Evolutionary conservation across 2,329 filamentous ascomycete species (phyloP).

Genomic region (Neonectria hederae): DNA sequence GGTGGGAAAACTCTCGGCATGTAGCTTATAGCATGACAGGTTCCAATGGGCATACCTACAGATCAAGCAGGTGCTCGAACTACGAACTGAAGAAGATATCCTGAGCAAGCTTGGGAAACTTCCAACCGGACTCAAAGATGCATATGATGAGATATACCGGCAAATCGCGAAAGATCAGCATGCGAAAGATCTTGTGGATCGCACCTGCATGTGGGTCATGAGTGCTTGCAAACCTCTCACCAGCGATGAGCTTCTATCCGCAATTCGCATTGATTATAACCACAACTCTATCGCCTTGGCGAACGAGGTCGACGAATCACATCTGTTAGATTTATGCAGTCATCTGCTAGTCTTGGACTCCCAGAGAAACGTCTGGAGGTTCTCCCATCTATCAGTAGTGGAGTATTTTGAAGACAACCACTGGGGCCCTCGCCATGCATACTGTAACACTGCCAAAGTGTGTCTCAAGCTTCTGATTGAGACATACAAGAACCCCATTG

Average conservation of each 20-base stretch:
- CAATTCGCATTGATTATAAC: neutral
- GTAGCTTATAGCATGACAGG: neutral
- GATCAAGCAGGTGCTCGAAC: conserved; percentile 1
- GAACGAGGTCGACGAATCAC: neutral
- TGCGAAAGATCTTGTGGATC: neutral
- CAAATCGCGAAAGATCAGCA: neutral
- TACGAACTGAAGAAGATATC: neutral
- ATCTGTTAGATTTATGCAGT: neutral
- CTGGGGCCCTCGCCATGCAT: neutral
- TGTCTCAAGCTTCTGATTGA: neutral
- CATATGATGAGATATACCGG: conserved; percentile 8
- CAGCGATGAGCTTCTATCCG: neutral
- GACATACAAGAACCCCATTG: neutral
- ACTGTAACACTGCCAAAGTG: neutral
- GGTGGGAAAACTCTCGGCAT: too few relatives aligned
- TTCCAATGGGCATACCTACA: conserved; percentile 9
- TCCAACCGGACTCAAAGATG: neutral
- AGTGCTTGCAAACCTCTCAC: neutral
- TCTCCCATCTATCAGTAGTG: neutral
- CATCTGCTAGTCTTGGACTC: neutral
- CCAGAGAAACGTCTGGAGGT: neutral
- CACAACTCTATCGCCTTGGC: neutral
- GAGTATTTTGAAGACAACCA: neutral
- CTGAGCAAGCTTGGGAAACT: neutral
- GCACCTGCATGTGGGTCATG: neutral